Conservation (phyloP, 441 rosid genomes). For the Euphorbia celastroides region DNA sequence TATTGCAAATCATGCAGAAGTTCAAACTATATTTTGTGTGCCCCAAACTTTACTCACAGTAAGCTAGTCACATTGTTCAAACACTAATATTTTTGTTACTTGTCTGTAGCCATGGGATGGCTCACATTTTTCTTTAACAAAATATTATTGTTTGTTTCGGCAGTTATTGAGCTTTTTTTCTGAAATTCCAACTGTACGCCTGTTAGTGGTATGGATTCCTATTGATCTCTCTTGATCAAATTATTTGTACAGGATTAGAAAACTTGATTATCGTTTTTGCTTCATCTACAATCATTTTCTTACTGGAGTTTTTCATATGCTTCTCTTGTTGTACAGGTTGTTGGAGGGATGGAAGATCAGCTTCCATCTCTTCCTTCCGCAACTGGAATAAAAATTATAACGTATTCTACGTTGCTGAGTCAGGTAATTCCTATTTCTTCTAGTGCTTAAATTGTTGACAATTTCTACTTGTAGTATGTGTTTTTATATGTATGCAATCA, state of each 20-base stretch:
- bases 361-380: constrained; percentile 81
- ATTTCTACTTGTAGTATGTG: constrained; percentile 6
- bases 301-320: constrained; percentile 15
- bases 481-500: too few relatives aligned
- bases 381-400: constrained; percentile 59
- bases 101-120: too few relatives aligned
- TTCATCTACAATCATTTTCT: not conserved
- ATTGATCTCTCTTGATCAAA: constrained; percentile 18
- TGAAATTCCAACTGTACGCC: constrained; percentile 76
- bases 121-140: constrained; percentile 7
- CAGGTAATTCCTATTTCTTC: constrained; percentile 51
- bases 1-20: constrained; percentile 77
- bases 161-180: constrained; percentile 71
- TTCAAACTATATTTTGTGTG: constrained; percentile 88
- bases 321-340: constrained; percentile 56
- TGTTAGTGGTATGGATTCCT: constrained; percentile 73
- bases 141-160: constrained; percentile 29
- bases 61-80: constrained; percentile 19
- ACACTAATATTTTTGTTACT: too few relatives aligned
- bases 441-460: not conserved
- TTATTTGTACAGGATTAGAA: constrained; percentile 11
- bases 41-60: constrained; percentile 74
- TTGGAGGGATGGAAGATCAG: constrained; percentile 84
- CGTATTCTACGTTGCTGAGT: constrained; percentile 70
- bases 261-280: not conserved